Evolutionary conservation across 352 stramenopile genomes (phyloP).

Genomic region (Paralagenidium karlingii): DNA sequence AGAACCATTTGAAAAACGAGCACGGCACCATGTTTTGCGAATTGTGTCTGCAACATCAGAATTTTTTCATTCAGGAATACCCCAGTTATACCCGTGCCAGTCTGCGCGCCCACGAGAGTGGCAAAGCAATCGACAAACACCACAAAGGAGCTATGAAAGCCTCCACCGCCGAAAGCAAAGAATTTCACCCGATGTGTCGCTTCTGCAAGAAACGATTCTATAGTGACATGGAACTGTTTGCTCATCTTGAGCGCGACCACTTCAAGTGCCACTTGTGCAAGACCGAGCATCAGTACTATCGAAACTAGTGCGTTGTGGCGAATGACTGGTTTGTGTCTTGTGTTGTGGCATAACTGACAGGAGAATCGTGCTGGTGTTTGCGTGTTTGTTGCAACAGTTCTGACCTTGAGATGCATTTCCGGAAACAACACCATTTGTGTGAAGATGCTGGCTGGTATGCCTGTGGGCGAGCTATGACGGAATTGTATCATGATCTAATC

Average conservation of each 20-base stretch:
- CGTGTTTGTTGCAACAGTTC: conserved; percentile 32
- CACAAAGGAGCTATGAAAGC: background rate
- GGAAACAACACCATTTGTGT: conserved; percentile 70
- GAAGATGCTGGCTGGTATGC: conserved; percentile 69
- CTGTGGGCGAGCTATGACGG: background rate
- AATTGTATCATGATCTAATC: background rate
- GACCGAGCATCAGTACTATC: conserved; percentile 78
- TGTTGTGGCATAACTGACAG: conserved; percentile 3
- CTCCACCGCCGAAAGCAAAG: conserved; percentile 12
- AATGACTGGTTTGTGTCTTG: too few relatives aligned
- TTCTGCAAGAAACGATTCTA: conserved; percentile 84
- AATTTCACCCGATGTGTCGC: conserved; percentile 82
- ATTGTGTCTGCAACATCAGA: conserved; percentile 56
- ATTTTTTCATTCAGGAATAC: conserved; percentile 74
- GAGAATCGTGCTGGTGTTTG: background rate
- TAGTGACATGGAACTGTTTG: conserved; percentile 70
- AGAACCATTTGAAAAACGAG: conserved; percentile 51
- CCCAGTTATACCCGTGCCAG: conserved; percentile 63
- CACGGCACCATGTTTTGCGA: conserved; percentile 70
- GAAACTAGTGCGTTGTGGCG: conserved; percentile 78
- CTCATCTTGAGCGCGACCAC: conserved; percentile 81
- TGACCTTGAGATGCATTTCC: conserved; percentile 80
- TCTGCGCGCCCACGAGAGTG: conserved; percentile 45
- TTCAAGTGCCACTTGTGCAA: conserved; percentile 88
- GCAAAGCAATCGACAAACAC: too few relatives aligned